Evolutionary conservation across 1,284 basidiomycete genomes (phyloP), one percentile per base, ranked within the genome.

Genomic region (Chalciporus piperatoides): DNA sequence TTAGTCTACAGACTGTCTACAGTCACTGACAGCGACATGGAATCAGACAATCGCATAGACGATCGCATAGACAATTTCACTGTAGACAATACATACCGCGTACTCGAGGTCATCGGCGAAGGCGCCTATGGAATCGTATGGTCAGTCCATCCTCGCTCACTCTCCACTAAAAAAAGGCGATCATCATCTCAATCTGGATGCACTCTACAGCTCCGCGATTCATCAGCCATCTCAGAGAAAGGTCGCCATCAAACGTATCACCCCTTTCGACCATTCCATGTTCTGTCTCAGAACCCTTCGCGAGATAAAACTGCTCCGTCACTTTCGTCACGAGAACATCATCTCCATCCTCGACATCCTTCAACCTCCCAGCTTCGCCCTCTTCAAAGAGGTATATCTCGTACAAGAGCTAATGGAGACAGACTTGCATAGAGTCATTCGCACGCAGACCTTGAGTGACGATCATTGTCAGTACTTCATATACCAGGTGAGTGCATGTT

Each of bases 401-500:
- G 89, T 94, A 6, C 84, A 92, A 69, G 92, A 93, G 67, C 77
- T 93, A 47, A 94, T 94, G 92, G 92, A 94, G 67, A 92, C 89
- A 0, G 90, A 93, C 67, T 73, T 94, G 60, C 90, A 94, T 65
- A 82, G 91, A 48, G 91, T 94, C 35, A 91, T 94, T 56, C 79
- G 88, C 40, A 91, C 89, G 0, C 91, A 93, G 70, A 80, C 86
- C 53, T 74, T 94, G 39, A 85, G 81, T 49, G 90, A 94, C 62
- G 91, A 95, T 66, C 95, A 96, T 68, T 92, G 84, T 63, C 92
- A 96, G 68, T 97, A 97, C 69, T 96, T 96, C 68, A 86, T 95
- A 57, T 96, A 97, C 68, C 93, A 96, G 77, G 88, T 86, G 69
- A 53, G 64, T 61, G 23, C 49, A 44, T n/a, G 35, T 17, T 19